Evolutionary conservation across 176 grass and related monocot genomes (phyloP).

Genomic region (Otatea glauca): DNA sequence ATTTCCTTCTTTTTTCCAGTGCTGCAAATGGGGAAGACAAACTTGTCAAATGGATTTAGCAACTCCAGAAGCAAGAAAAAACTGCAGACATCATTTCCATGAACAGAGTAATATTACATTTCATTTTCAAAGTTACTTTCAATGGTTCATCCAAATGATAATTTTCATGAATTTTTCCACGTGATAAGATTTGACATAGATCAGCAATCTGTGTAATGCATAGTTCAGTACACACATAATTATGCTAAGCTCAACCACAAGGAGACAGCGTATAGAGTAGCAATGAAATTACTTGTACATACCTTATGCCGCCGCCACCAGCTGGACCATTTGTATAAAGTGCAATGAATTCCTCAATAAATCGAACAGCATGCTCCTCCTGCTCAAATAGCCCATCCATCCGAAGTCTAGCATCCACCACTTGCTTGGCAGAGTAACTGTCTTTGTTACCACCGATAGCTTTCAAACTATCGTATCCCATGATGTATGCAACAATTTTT

Average conservation of each 20-base stretch:
- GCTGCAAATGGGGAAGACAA: conserved; percentile 60
- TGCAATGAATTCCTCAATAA: conserved; percentile 84
- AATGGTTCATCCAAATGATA: background rate
- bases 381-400: conserved; percentile 87
- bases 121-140: background rate
- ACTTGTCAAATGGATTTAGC: conserved; percentile 24
- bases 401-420: conserved; percentile 74
- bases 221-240: background rate
- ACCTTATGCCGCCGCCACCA: conserved; percentile 89
- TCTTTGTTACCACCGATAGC: conserved; percentile 40
- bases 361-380: conserved; percentile 79
- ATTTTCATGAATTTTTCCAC: background rate
- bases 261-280: background rate
- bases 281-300: conserved; percentile 20
- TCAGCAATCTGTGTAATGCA: conserved; percentile 7
- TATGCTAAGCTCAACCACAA: conserved; percentile 19
- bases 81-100: background rate
- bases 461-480: conserved; percentile 90
- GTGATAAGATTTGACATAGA: background rate
- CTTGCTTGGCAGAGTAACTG: conserved; percentile 49
- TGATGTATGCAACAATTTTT: conserved; percentile 68
- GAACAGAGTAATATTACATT: background rate
- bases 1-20: conserved; percentile 77
- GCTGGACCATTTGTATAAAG: conserved; percentile 96
- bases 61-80: conserved; percentile 29